Evolutionary conservation across 805 yeast genomes (phyloP), one percentile per base, ranked within the genome.

Genomic region (Kuraishia ogatae): DNA sequence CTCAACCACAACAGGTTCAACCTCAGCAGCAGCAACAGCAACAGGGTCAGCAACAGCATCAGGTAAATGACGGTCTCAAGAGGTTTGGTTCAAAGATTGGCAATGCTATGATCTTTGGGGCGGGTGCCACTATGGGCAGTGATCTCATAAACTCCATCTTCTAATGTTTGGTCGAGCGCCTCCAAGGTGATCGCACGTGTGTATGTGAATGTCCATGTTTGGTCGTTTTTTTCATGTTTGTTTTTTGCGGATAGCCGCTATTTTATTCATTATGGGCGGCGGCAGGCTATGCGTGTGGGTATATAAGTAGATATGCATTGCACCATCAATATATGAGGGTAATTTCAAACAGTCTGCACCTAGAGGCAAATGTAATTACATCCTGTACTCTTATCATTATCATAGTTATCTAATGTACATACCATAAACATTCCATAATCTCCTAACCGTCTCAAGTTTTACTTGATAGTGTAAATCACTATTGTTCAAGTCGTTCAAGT

Each of bases 91-190:
- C 89, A 55, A 87, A 90, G 70, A 74, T 93, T 56, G 97, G 97
- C 58, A 84, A 90, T 62, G 97, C 97, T n/a, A 96, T 96, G 47
- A 84, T 93, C 54, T 93, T 91, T 61, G 98, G 97, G 71, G 98
- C 97, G 5, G 98, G 98, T 76, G 97, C 98, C 35, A 87, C 97
- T 1, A 76, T 93, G 55, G 98, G 98, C 65, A 78, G 91, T 52
- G 93, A 92, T 64, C 59, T 94, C 51, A 89, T 93, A 54, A 84
- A 90, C 69, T 79, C 87, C 50, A 87, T 87, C 57, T 85, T 87
- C 61, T 85, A 74, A 66, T 35, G 43, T 8, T 10, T 3, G 17
- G 7, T 13, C 13, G 15, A 13, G n/a, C 17, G 6, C 43, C 4
- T 15, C n/a, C 13, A 3, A 17, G 15, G 43, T 28, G 35, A 28